Evolutionary conservation across 2,329 filamentous ascomycete genomes (phyloP).

Genomic region (Coniochaeta hoffmannii): DNA sequence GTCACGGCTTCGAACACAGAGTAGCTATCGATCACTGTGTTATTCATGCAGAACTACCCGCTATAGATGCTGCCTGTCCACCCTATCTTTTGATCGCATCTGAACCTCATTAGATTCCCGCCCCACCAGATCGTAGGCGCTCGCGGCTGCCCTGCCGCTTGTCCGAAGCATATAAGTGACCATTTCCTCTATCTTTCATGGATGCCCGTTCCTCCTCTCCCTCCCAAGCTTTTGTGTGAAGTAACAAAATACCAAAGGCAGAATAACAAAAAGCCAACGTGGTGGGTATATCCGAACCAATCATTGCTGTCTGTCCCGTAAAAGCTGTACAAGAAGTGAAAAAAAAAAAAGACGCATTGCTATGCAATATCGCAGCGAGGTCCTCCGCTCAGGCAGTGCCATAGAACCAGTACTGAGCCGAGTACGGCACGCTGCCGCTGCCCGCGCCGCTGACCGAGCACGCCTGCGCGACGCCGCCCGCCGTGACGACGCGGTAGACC

Average conservation of each 20-base stretch:
- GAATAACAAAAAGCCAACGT: no score
- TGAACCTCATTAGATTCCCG: no score
- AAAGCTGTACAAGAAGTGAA: not conserved
- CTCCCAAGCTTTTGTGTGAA: not conserved
- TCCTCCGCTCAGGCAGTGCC: conserved; percentile 16
- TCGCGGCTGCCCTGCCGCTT: no score
- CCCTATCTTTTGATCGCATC: no score
- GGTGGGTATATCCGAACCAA: not conserved
- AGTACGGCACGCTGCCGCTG: conserved; percentile 44
- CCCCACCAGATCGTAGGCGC: no score
- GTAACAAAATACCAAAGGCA: not conserved
- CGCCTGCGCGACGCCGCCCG: conserved; percentile 38
- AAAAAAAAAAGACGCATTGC: no score
- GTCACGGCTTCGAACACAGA: no score
- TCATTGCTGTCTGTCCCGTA: not conserved
- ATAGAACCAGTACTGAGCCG: conserved; percentile 54
- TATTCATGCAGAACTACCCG: not conserved
- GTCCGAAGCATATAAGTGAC: not conserved
- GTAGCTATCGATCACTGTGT: not conserved
- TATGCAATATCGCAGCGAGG: not conserved
- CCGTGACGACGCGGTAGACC: conserved; percentile 49
- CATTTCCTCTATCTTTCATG: not conserved
- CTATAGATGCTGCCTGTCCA: not conserved
- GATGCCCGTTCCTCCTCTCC: not conserved
- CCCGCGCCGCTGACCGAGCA: conserved; percentile 34